Conservation (phyloP, 2,329 filamentous ascomycete species). For the Aspergillus udagawae region DNA sequence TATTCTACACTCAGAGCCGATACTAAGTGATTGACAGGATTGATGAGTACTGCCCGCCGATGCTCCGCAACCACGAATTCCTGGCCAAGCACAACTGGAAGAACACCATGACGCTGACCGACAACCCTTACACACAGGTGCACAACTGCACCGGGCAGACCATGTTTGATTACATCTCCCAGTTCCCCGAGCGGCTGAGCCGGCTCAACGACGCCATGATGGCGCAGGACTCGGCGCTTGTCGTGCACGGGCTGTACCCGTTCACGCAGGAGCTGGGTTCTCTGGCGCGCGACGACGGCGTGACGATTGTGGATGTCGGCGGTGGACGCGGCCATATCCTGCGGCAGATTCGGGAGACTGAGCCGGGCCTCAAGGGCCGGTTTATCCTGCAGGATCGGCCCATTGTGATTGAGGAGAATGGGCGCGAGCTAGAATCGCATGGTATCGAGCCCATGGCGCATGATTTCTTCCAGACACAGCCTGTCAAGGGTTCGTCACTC, state of each 20-base stretch:
- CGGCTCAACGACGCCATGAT: slow-evolving; percentile 17
- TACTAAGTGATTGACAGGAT: neutral
- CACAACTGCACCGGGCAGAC: slow-evolving; percentile 15
- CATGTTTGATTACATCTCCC: slow-evolving; percentile 15
- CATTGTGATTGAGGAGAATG: slow-evolving; percentile 11
- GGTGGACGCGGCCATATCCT: slow-evolving; percentile 17
- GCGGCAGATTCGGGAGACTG: slow-evolving; percentile 9
- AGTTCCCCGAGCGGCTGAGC: slow-evolving; percentile 7
- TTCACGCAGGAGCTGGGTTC: slow-evolving; percentile 9
- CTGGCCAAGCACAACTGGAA: slow-evolving; percentile 14
- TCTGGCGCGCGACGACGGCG: slow-evolving; percentile 7
- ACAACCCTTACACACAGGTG: slow-evolving; percentile 15
- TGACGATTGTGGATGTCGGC: slow-evolving; percentile 19
- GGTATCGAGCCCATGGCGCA: slow-evolving; percentile 15
- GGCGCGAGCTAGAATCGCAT: slow-evolving; percentile 2
- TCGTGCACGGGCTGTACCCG: slow-evolving; percentile 21
- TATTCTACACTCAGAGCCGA: neutral
- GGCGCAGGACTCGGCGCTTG: slow-evolving; percentile 10
- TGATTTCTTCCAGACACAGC: slow-evolving; percentile 21
- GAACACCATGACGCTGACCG: slow-evolving; percentile 7
- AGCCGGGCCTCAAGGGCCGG: slow-evolving; percentile 11
- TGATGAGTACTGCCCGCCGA: slow-evolving; percentile 10
- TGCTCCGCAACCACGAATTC: slow-evolving; percentile 14
- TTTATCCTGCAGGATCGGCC: slow-evolving; percentile 22
- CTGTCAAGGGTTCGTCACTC: slow-evolving; percentile 14